These are phyloP conservation scores for Suillus sp. DNA, from an alignment of 768 basidiomycete genomes.

Conservation along the genomic window DNA sequence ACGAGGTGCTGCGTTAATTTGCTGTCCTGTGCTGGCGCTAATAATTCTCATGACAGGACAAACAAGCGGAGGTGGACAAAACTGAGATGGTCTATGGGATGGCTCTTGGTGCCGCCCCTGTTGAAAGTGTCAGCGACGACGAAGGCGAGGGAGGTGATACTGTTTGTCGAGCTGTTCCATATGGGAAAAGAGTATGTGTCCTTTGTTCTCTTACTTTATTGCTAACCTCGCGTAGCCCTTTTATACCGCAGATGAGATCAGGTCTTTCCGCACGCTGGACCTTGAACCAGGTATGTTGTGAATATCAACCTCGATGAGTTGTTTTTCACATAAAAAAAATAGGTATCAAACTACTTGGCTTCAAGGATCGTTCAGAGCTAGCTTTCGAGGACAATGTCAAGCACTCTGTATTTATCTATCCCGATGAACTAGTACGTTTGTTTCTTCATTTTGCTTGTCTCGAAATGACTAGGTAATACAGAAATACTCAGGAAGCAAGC, in stretches of 20 bases:
- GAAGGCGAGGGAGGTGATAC: slow-evolving; percentile 43
- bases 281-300: slow-evolving; percentile 64
- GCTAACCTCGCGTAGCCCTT: slow-evolving; percentile 56
- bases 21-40: not conserved
- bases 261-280: slow-evolving; percentile 79
- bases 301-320: not conserved
- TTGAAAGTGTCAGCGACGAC: slow-evolving; percentile 30
- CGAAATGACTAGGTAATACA: slow-evolving; percentile 26
- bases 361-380: slow-evolving; percentile 73
- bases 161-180: slow-evolving; percentile 47
- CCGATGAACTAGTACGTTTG: slow-evolving; percentile 76
- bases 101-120: slow-evolving; percentile 39
- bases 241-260: slow-evolving; percentile 82
- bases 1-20: slow-evolving; percentile 49
- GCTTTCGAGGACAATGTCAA: slow-evolving; percentile 89
- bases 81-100: slow-evolving; percentile 34
- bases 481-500: slow-evolving; percentile 87
- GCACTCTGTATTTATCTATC: slow-evolving; percentile 89
- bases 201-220: slow-evolving; percentile 8
- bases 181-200: slow-evolving; percentile 51
- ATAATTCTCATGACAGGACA: slow-evolving; percentile 24
- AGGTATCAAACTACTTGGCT: slow-evolving; percentile 93
- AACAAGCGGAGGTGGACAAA: slow-evolving; percentile 31
- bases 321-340: not conserved
- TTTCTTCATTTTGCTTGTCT: not conserved